Base-by-base conservation (phyloP, 129 eudicot species). In the Apium graveolens region DNA sequence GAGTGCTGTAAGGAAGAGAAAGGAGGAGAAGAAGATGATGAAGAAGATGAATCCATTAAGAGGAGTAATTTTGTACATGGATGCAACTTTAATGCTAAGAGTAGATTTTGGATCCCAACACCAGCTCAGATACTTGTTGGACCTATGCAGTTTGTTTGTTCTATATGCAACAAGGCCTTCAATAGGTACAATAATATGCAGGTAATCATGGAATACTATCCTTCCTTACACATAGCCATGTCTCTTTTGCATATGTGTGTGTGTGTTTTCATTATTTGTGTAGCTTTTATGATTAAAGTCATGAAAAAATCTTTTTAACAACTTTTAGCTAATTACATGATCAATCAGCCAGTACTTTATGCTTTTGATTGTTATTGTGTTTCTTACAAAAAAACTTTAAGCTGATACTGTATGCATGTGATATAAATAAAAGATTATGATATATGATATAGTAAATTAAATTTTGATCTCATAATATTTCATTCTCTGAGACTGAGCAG, bases 131-230 rank as follows among this genome's bases (percentile, higher is more conserved):
- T 95, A 55, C 96, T 95, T 76, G 91, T 91, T 77, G 98, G 98
- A 2, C 97, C 97, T 17, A 95, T 95, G 98, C 97, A 91, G 66
- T 95, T 88, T 90, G 85, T 91, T 77, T 95, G 98, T 78, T 81
- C 92, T 5, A 88, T 95, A 77, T 95, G 98, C 87, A 90, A 76
- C 91, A 95, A 91, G 86, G 87, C 96, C 83, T 95, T 95, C 85
- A 95, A 88, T 86, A 89, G 98, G 85, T 95, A 95, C 96, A 95
- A 95, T 68, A 95, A 95, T 89, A 95, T 95, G 98, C 98, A 95
- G 96, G 98, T 94, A 69, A 79, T 78, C 82, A 29, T 76, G 8
- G 26, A 57, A 1, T 57, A n/a, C 14, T 57, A 14, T 57, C 31
- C n/a, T 21, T 21, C 12, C 27, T 7, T 10, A 24, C 9, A 24